Percentiles rank a stretch among this genome's conserved stretches.
Conservation (phyloP, 2,329 filamentous ascomycete genomes). For the Penicillium sp. region DNA sequence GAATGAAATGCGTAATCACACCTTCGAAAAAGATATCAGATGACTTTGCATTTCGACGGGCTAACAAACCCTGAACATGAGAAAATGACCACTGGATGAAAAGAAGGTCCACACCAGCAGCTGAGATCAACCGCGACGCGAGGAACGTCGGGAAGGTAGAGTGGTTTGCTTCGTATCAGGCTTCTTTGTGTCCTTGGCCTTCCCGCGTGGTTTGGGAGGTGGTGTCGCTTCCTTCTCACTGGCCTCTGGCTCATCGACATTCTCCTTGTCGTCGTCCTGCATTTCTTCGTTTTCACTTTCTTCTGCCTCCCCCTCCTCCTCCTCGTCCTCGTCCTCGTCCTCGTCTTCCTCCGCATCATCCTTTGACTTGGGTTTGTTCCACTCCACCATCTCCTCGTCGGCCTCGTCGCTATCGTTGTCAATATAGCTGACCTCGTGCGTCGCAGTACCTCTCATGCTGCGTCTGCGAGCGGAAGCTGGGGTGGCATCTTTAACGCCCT, state of each 20-base stretch:
- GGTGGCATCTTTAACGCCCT: conserved; percentile 40
- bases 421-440: conserved; percentile 43
- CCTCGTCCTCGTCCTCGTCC: conserved; percentile 19
- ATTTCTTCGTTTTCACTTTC: conserved; percentile 24
- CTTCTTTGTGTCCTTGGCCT: conserved; percentile 14
- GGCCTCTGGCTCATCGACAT: conserved; percentile 4
- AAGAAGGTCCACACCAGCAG: neutral
- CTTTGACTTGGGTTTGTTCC: conserved; percentile 31
- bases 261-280: conserved; percentile 21
- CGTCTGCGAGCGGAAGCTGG: conserved; percentile 38
- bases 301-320: conserved; percentile 2
- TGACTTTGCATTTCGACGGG: neutral
- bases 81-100: neutral
- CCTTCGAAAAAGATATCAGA: neutral
- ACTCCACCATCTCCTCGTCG: conserved; percentile 45
- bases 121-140: conserved; percentile 19
- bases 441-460: conserved; percentile 40
- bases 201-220: conserved; percentile 17
- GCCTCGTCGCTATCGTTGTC: conserved; percentile 49
- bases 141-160: conserved; percentile 24
- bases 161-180: conserved; percentile 12
- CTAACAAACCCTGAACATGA: neutral
- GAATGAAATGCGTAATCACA: conserved; percentile 3
- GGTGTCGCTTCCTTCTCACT: conserved; percentile 25
- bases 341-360: conserved; percentile 32